Evolutionary conservation across 2,329 filamentous ascomycete genomes (phyloP).

Genomic region (Aspergillus clavatus): DNA sequence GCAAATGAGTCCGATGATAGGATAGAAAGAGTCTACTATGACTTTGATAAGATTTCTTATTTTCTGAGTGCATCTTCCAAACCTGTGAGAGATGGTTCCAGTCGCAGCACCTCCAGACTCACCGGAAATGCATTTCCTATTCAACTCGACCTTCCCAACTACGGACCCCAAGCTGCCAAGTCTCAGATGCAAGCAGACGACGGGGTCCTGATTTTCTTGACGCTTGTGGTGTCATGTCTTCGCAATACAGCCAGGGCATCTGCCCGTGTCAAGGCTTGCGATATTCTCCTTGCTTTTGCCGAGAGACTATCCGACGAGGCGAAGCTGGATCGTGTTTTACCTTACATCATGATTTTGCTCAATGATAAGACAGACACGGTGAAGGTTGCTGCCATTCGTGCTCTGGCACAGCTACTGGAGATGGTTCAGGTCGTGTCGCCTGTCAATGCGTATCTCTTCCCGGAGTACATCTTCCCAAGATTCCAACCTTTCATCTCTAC

Average conservation of each 20-base stretch:
- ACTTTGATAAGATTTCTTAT: slow-evolving; percentile 97
- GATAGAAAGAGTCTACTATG: slow-evolving; percentile 86
- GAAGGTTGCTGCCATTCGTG: slow-evolving; percentile 76
- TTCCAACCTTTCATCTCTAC: slow-evolving; percentile 54
- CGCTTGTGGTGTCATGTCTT: slow-evolving; percentile 80
- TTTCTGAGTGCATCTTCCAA: slow-evolving; percentile 72
- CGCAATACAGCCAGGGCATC: slow-evolving; percentile 83
- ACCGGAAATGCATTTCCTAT: slow-evolving; percentile 57
- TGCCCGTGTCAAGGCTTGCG: slow-evolving; percentile 83
- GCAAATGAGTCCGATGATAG: slow-evolving; percentile 87
- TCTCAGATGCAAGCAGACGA: slow-evolving; percentile 67
- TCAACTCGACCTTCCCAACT: slow-evolving; percentile 79
- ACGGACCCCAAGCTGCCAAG: slow-evolving; percentile 64
- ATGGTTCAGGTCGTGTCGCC: slow-evolving; percentile 83
- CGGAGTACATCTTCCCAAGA: slow-evolving; percentile 60
- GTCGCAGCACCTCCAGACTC: slow-evolving; percentile 28
- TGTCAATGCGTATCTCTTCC: slow-evolving; percentile 63
- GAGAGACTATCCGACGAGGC: slow-evolving; percentile 91
- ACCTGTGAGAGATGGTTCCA: slow-evolving; percentile 32
- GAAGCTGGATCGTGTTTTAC: slow-evolving; percentile 86
- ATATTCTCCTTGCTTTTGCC: slow-evolving; percentile 84
- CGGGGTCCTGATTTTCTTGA: slow-evolving; percentile 87
- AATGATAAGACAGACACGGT: slow-evolving; percentile 80
- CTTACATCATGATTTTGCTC: slow-evolving; percentile 79
- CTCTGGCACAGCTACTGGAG: slow-evolving; percentile 81